Evolutionary conservation across 2,329 filamentous ascomycete species (phyloP).

Genomic region (Teratosphaeria zuluensis): DNA sequence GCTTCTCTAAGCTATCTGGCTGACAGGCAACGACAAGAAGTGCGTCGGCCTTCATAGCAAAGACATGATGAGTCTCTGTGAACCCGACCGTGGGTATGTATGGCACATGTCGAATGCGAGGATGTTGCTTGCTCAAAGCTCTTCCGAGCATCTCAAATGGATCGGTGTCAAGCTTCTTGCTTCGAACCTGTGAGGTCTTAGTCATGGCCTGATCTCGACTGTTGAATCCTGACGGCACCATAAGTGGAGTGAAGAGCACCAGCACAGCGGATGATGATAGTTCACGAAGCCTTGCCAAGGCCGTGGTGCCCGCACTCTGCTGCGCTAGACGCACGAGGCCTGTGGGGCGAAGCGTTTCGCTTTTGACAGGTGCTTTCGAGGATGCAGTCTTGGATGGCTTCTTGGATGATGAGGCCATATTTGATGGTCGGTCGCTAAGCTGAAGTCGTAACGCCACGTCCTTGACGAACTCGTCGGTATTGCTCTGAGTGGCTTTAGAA

Average conservation of each 20-base stretch:
- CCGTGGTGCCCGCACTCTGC: background rate
- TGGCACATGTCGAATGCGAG: conserved; percentile 59
- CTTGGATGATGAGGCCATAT: background rate
- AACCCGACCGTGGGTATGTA: conserved; percentile 57
- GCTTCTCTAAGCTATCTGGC: conserved; percentile 19
- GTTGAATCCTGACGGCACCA: conserved; percentile 11
- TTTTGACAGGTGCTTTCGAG: conserved; percentile 2
- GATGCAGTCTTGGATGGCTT: background rate
- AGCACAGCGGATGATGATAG: conserved; percentile 32
- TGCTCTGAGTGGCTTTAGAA: background rate
- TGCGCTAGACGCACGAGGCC: background rate
- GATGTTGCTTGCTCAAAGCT: conserved; percentile 50
- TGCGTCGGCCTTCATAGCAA: conserved; percentile 50
- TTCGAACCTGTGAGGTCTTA: conserved; percentile 18
- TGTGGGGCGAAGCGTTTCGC: conserved; percentile 2
- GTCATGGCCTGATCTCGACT: conserved; percentile 29
- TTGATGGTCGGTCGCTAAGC: conserved; percentile 2
- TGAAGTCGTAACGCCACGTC: conserved; percentile 6
- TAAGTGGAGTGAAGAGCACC: conserved; percentile 36
- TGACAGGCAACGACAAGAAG: conserved; percentile 52
- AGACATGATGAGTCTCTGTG: conserved; percentile 52
- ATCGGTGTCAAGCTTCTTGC: conserved; percentile 37
- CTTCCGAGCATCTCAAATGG: conserved; percentile 64
- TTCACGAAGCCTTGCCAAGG: conserved; percentile 18
- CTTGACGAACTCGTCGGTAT: conserved; percentile 5